These are phyloP conservation scores for Thalassiosira profunda DNA, from an alignment of 108 stramenopile species.

Conservation along the genomic window DNA sequence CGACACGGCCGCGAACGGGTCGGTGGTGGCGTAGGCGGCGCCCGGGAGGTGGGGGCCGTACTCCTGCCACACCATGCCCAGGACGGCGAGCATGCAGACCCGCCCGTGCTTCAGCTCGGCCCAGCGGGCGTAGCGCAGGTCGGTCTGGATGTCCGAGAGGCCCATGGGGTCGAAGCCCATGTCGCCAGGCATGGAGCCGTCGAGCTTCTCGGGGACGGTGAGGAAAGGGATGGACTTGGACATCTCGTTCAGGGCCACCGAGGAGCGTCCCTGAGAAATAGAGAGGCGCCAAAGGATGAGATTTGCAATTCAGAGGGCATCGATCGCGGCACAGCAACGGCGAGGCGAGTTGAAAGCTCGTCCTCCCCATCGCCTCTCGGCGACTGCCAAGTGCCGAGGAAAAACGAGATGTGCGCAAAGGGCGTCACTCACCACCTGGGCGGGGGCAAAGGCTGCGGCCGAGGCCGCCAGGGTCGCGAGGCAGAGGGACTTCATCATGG, in stretches of 20 bases:
- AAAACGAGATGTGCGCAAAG: too few species aligned
- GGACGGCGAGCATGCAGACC: constrained; percentile 79
- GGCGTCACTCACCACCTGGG: constrained; percentile 43
- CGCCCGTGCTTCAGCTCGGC: constrained; percentile 90
- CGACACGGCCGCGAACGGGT: constrained; percentile 77
- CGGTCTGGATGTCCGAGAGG: constrained; percentile 88
- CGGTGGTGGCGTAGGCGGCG: constrained; percentile 74
- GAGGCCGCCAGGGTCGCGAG: constrained; percentile 41
- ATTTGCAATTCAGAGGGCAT: too few species aligned
- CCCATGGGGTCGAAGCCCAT: constrained; percentile 98
- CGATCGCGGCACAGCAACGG: too few species aligned
- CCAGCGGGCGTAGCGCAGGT: constrained; percentile 90
- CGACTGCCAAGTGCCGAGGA: too few species aligned
- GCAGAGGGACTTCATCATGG: constrained; percentile 41
- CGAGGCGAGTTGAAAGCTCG: too few species aligned
- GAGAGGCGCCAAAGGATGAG: not conserved
- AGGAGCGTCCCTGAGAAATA: constrained; percentile 34
- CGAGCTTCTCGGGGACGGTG: constrained; percentile 91
- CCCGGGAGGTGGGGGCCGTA: constrained; percentile 82
- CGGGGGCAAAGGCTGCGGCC: constrained; percentile 46
- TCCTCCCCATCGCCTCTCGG: too few species aligned
- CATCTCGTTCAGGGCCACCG: constrained; percentile 80
- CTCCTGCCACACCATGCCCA: constrained; percentile 86
- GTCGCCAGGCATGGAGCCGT: constrained; percentile 96
- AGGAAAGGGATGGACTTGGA: constrained; percentile 95